phyloP scores from a whole-genome alignment of 768 basidiomycete species.

The Postia placenta region DNA sequence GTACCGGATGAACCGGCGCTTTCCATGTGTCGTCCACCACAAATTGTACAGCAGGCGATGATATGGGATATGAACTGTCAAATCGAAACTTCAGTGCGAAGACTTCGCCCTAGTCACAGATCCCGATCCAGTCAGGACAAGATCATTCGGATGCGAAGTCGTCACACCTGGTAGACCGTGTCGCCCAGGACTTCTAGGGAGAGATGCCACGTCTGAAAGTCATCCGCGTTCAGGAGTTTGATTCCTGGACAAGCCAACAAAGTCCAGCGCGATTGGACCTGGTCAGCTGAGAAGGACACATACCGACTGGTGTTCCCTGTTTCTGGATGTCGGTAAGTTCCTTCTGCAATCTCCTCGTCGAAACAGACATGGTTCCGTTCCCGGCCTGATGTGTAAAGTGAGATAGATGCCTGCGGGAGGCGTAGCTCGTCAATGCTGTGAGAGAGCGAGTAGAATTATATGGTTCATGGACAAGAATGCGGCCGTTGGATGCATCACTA shows the following conservation, averaged over 20 bases:
- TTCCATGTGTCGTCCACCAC: constrained; percentile 57
- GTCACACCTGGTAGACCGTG: constrained; percentile 63
- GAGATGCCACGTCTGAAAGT: constrained; percentile 74
- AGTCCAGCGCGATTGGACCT: not conserved
- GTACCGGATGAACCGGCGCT: constrained; percentile 76
- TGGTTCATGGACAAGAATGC: no score
- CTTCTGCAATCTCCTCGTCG: constrained; percentile 52
- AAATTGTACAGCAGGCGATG: constrained; percentile 84
- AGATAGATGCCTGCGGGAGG: no score
- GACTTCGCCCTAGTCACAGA: constrained; percentile 53
- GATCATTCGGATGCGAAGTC: not conserved
- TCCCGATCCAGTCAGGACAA: not conserved
- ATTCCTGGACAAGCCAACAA: constrained; percentile 45
- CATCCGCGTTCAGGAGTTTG: constrained; percentile 64
- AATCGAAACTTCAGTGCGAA: constrained; percentile 81
- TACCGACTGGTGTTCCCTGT: constrained; percentile 66
- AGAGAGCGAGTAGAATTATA: no score
- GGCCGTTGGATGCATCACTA: no score
- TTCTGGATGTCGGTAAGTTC: constrained; percentile 62
- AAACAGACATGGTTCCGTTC: constrained; percentile 10
- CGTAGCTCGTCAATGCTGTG: no score
- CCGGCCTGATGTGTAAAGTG: not conserved
- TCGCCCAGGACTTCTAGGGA: constrained; percentile 83
- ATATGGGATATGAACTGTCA: constrained; percentile 77
- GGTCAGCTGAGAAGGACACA: constrained; percentile 10